phyloP scores from a whole-genome alignment of 75 land plant species.

The Sequoiadendron giganteum region DNA sequence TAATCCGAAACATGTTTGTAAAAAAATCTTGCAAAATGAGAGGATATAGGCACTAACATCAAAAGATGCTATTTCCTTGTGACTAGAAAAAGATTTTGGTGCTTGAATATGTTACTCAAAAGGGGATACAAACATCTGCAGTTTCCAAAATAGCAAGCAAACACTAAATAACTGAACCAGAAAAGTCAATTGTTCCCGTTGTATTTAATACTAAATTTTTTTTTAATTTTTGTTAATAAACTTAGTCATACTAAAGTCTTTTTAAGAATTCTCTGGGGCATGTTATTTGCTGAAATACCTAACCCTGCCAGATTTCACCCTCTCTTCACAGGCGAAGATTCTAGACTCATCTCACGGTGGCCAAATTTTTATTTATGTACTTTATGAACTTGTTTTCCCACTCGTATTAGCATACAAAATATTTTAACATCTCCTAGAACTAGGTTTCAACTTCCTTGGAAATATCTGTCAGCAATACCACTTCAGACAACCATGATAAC shows the following conservation, averaged over 20 bases:
- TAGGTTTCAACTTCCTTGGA: neutral
- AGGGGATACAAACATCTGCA: neutral
- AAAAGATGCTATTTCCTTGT: neutral
- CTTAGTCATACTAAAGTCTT: neutral
- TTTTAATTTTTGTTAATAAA: neutral
- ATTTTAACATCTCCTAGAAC: neutral
- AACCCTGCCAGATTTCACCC: neutral
- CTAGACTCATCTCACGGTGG: neutral
- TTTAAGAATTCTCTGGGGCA: neutral
- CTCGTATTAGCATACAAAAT: neutral
- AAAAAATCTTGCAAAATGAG: neutral
- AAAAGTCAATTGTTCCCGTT: neutral
- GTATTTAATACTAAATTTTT: neutral
- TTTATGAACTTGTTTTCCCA: neutral
- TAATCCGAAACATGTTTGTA: neutral
- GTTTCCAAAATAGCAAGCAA: neutral
- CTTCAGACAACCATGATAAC: neutral
- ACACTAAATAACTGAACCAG: neutral
- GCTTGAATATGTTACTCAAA: neutral
- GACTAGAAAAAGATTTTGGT: neutral
- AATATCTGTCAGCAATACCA: neutral
- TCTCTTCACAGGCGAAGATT: neutral
- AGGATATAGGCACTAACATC: neutral
- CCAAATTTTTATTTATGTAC: neutral
- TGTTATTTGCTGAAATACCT: neutral